Conservation (phyloP, 1,139 yeast species). For the Pichiaceae sp. region DNA sequence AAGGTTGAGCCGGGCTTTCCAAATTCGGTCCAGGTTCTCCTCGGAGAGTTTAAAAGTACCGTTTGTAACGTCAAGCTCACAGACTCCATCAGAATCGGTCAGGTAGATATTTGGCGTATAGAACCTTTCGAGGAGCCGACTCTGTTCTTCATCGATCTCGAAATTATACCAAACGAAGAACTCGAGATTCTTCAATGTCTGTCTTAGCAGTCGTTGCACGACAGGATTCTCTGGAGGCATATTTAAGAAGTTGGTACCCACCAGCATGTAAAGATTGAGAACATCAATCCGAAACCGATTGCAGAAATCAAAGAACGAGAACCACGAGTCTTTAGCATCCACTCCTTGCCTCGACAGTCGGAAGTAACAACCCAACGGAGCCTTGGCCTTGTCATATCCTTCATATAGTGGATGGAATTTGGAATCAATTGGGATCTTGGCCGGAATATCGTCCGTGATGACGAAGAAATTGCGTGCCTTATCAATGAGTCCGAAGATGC, state of each 20-base stretch:
- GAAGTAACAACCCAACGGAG: conserved; percentile 14
- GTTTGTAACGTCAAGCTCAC: conserved; percentile 2
- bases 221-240: conserved; percentile 6
- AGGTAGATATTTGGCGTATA: conserved; percentile 13
- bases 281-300: conserved; percentile 13
- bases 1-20: conserved; percentile 1
- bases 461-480: conserved; percentile 14
- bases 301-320: conserved; percentile 16
- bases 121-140: conserved; percentile 7
- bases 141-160: conserved; percentile 8
- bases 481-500: conserved; percentile 14
- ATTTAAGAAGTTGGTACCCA: conserved; percentile 11
- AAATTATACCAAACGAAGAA: conserved; percentile 12
- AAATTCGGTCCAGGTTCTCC: conserved; percentile 7
- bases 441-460: conserved; percentile 15
- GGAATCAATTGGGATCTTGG: conserved; percentile 12
- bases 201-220: conserved; percentile 12
- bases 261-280: conserved; percentile 13
- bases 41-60: conserved; percentile 6
- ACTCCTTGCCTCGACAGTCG: conserved; percentile 5
- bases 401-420: conserved; percentile 21
- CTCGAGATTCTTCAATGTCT: conserved; percentile 9
- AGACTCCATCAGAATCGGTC: conserved; percentile 4
- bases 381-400: conserved; percentile 16
- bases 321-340: conserved; percentile 12